A percentile compares a stretch with the other conserved stretches of the same genome.
phyloP scores from a whole-genome alignment of 257 asterid species.

The Solanum etuberosum region DNA sequence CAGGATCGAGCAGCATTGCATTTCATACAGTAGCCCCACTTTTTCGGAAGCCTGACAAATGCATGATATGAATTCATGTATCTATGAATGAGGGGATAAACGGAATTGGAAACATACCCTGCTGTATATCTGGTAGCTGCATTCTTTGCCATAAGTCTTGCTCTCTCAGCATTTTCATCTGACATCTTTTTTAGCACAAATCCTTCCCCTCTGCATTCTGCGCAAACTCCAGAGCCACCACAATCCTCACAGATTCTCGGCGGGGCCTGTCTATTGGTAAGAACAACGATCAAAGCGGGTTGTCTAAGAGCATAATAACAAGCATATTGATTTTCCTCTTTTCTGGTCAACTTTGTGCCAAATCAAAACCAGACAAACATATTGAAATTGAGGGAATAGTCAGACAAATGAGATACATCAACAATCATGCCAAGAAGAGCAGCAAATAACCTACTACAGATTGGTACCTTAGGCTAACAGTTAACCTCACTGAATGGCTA shows the following conservation, averaged over 20 bases:
- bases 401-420: not conserved
- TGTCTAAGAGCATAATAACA: not conserved
- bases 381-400: no score
- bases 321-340: not conserved
- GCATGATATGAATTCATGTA: not conserved
- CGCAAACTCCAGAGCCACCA: conserved; percentile 72
- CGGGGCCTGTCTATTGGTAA: conserved; percentile 31
- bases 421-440: not conserved
- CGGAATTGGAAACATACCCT: conserved; percentile 35
- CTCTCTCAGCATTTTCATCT: conserved; percentile 56
- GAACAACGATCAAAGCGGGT: not conserved
- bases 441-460: not conserved
- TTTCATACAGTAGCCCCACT: conserved; percentile 95
- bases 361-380: not conserved
- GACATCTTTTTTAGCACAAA: conserved; percentile 68
- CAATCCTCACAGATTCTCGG: conserved; percentile 54
- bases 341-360: not conserved
- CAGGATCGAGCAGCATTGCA: conserved; percentile 83
- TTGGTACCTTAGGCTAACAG: not conserved
- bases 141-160: conserved; percentile 57
- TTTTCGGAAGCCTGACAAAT: conserved; percentile 70
- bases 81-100: not conserved
- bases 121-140: conserved; percentile 90
- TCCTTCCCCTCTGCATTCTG: conserved; percentile 90
- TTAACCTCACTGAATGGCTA: not conserved